Base-by-base conservation (phyloP, 768 basidiomycete species). In the Lentinula sp. region DNA sequence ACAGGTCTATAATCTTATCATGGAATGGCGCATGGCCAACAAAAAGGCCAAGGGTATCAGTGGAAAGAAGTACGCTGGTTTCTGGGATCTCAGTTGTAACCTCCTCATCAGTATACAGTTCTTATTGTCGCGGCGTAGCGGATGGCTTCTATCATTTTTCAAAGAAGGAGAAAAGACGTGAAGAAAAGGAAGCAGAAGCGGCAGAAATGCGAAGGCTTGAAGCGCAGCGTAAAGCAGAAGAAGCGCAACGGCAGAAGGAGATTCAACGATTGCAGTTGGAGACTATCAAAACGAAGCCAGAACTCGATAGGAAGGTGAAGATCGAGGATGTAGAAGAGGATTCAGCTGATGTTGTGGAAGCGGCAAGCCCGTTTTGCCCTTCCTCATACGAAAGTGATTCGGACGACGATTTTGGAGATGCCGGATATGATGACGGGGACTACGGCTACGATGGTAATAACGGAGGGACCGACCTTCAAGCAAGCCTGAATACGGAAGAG, bases 1-100 rank as follows among this genome's bases (percentile, higher is more conserved):
- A 4, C 43, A 71, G 70, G 64, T 60, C 1, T 72, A 71, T 55
- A 72, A 72, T 53, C 59, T 72, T 6, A 64, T 72, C 15, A 48
- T 67, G 58, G 57, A 43, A 7, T 71, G 70, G 70, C 67, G 70
- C 48, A 64, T 67, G 23, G 52, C 61, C 13, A 63, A 64, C 7
- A 61, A 62, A 37, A 57, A 56, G 33, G 66, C 63, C 35, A 66
- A 68, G 54, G 66, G 68, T 32, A 23, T 65, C 0, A 62, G 66
- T 45, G 67, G 60, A 5, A 70, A 67, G 49, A 71, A 70, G 68
- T 69, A 55, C 48, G 66, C 33, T 23, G 4, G 46, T 8, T 8
- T 45, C 4, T 3, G 55, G 9, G 20, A 16, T 13, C 28, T 28
- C 23, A 16, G 6, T n/a, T 13, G 49, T 20, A 8, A 18, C 8